phyloP scores from a whole-genome alignment of 129 eudicot species.

The Helianthus tuberosus region DNA sequence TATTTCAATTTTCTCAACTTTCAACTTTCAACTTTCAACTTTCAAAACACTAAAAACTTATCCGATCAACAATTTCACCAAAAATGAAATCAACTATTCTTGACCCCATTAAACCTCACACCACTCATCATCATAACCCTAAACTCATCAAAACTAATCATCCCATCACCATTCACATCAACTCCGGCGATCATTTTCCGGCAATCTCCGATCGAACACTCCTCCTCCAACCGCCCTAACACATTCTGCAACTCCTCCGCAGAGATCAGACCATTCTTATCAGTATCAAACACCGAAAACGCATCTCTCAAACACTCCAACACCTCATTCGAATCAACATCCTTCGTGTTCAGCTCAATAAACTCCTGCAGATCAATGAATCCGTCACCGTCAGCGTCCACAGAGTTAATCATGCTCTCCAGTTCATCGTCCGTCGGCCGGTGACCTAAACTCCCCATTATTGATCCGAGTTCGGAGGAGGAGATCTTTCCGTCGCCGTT shows the following conservation, averaged over 20 bases:
- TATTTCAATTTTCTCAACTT: background rate
- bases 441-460: slow-evolving; percentile 68
- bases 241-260: slow-evolving; percentile 70
- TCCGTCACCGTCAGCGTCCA: slow-evolving; percentile 77
- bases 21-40: background rate
- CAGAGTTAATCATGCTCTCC: slow-evolving; percentile 51
- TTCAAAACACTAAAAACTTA: background rate
- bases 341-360: slow-evolving; percentile 66
- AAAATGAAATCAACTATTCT: background rate
- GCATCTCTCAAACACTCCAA: slow-evolving; percentile 60
- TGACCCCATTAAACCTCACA: slow-evolving; percentile 8
- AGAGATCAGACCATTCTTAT: slow-evolving; percentile 62
- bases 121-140: slow-evolving; percentile 75
- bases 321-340: slow-evolving; percentile 50
- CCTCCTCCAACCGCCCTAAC: slow-evolving; percentile 58
- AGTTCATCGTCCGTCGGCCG: slow-evolving; percentile 50
- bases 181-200: slow-evolving; percentile 72
- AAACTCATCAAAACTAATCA: slow-evolving; percentile 72
- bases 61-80: background rate
- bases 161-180: slow-evolving; percentile 62
- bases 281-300: slow-evolving; percentile 58
- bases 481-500: slow-evolving; percentile 81
- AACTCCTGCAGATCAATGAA: slow-evolving; percentile 63
- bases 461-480: slow-evolving; percentile 62
- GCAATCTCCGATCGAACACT: slow-evolving; percentile 54